Percentiles rank a stretch among this genome's conserved stretches.
Conservation (phyloP, 1,139 yeast species). For the Entelexis sorbosivorans region DNA sequence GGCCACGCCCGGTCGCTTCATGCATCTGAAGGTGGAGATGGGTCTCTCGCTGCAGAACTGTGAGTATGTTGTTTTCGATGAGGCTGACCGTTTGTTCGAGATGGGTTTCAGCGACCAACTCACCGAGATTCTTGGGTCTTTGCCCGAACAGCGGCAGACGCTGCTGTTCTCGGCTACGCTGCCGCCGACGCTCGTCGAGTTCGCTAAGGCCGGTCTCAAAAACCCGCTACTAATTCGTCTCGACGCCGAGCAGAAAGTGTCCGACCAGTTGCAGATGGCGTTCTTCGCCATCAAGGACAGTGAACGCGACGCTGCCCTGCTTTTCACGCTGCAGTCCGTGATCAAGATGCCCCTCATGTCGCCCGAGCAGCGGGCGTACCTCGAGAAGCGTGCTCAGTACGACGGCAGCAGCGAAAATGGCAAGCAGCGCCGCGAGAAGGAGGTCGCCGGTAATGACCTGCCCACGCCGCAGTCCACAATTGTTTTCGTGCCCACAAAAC, state of each 20-base stretch:
- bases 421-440: slow-evolving; percentile 42
- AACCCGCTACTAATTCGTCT: slow-evolving; percentile 87
- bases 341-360: slow-evolving; percentile 78
- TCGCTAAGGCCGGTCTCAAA: slow-evolving; percentile 89
- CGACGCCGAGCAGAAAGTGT: slow-evolving; percentile 82
- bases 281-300: slow-evolving; percentile 68
- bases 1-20: slow-evolving; percentile 96
- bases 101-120: slow-evolving; percentile 95
- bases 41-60: slow-evolving; percentile 66
- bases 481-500: slow-evolving; percentile 91
- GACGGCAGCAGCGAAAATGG: slow-evolving; percentile 33
- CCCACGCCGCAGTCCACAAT: slow-evolving; percentile 84
- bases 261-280: slow-evolving; percentile 85
- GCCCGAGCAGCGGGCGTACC: slow-evolving; percentile 36
- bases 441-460: slow-evolving; percentile 68
- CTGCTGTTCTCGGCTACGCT: slow-evolving; percentile 88
- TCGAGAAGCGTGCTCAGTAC: slow-evolving; percentile 42
- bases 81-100: slow-evolving; percentile 94
- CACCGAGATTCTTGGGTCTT: slow-evolving; percentile 62
- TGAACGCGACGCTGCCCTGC: slow-evolving; percentile 83
- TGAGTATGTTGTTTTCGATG: slow-evolving; percentile 91
- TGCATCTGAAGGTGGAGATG: slow-evolving; percentile 95
- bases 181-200: slow-evolving; percentile 84
- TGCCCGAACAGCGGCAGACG: slow-evolving; percentile 72
- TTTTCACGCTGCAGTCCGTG: slow-evolving; percentile 65